Evolutionary conservation across 352 stramenopile genomes (phyloP), one percentile per base, ranked within the genome.

Genomic region (Globisporangium takayamanum): DNA sequence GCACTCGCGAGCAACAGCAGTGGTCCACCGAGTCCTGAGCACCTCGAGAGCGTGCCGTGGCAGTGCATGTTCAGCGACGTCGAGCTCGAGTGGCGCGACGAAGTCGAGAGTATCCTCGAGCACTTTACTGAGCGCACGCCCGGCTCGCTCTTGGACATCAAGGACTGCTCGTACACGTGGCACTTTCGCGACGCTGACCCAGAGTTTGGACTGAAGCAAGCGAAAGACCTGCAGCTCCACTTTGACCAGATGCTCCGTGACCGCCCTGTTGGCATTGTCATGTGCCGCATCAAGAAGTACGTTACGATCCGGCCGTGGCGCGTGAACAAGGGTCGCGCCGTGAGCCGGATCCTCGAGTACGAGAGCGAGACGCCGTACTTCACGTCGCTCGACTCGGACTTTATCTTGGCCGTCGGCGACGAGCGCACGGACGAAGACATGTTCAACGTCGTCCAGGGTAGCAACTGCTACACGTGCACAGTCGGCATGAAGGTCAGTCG

Each of bases 241-340:
- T 93, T 95, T 53, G 86, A 95, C 46, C 86, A 95, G 56, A 95
- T 92, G 83, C 76, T 95, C 25, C 78, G 83, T 50, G 86, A 94
- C 62, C 70, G 88, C 10, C 86, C 84, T 0, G 86, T 94, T 12
- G 76, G 80, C 11, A 81, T 95, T 15, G 81, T 95, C 50, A 94
- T 94, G 82, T 92, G 81, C 61, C 86, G 79, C 3, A 89, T 91
- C 53, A 94, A 93, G 61, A 95, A 95, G 64, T 95, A 94, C 50
- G 78, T 95, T 36, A 89, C 82, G 58, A 89, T 95, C 50, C 82
- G 87, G 7, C 86, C 86, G 26, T 91, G 79, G 74, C 78, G 84
- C 0, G 84, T 95, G 30, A 94, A 94, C 72, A 95, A 95, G 61
- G 86, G 84, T 1, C 85, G 85, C 50, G 84, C 83, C 3, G 81